Evolutionary conservation across 768 basidiomycete genomes (phyloP).

Genomic region (Galerina sulciceps): DNA sequence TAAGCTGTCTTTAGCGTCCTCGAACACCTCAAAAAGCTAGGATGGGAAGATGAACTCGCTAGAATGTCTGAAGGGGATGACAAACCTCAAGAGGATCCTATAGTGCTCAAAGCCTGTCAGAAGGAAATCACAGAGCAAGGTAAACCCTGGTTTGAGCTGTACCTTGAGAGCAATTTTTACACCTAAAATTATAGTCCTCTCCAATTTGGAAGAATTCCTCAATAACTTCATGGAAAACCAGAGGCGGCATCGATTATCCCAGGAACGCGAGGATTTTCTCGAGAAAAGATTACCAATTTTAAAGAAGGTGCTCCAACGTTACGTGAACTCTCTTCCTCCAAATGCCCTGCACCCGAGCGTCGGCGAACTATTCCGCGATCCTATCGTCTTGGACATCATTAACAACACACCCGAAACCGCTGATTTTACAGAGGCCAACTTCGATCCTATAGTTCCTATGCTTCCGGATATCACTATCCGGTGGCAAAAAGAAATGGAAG

Average conservation of each 20-base stretch:
- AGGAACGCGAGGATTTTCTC: neutral
- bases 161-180: neutral
- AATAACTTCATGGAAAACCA: neutral
- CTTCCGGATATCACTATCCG: neutral
- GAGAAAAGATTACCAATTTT: neutral
- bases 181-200: neutral
- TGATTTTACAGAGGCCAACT: neutral
- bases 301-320: neutral
- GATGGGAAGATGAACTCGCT: neutral
- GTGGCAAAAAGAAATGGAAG: neutral
- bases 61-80: neutral
- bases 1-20: neutral
- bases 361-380: neutral
- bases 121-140: neutral
- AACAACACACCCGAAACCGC: neutral
- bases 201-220: neutral
- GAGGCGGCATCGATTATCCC: too few species aligned
- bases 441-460: neutral
- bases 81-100: neutral
- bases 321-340: neutral
- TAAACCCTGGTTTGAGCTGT: neutral
- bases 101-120: neutral
- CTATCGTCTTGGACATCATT: too few species aligned
- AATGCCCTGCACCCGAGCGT: neutral
- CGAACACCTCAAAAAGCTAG: neutral